Evolutionary conservation across 805 yeast species (phyloP).

Genomic region (Cyberlindnera amylophila): DNA sequence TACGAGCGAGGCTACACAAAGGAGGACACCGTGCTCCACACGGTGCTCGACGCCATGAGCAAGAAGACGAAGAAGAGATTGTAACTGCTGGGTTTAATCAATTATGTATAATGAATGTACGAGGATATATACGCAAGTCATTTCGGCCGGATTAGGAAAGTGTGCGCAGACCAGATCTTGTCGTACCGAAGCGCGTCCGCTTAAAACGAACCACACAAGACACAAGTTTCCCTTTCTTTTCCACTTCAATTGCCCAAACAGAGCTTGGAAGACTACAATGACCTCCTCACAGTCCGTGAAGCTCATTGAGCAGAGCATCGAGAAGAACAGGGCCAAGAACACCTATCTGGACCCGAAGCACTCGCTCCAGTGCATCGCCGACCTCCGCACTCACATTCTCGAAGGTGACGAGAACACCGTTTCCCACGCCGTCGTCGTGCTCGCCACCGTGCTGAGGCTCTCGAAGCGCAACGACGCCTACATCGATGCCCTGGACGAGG

Average conservation of each 20-base stretch:
- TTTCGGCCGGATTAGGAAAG: slow-evolving; percentile 2
- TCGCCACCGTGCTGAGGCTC: slow-evolving; percentile 48
- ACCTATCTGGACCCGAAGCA: slow-evolving; percentile 17
- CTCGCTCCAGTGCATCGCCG: slow-evolving; percentile 20
- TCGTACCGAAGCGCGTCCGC: neutral
- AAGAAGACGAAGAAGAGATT: neutral
- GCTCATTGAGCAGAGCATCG: slow-evolving; percentile 22
- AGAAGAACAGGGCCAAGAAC: slow-evolving; percentile 17
- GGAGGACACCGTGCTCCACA: slow-evolving; percentile 13
- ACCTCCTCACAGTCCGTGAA: slow-evolving; percentile 8
- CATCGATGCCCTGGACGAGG: slow-evolving; percentile 35
- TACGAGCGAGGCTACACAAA: slow-evolving; percentile 21
- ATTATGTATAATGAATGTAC: too few species aligned
- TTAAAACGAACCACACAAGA: neutral
- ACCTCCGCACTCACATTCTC: slow-evolving; percentile 34
- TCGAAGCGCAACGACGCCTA: slow-evolving; percentile 38
- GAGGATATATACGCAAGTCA: slow-evolving; percentile 2
- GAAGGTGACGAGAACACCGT: slow-evolving; percentile 30
- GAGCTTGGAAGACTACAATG: neutral
- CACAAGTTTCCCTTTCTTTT: neutral
- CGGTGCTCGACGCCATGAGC: slow-evolving; percentile 4
- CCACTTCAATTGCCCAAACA: neutral
- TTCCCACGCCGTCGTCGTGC: slow-evolving; percentile 44
- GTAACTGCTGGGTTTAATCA: neutral
- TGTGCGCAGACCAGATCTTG: slow-evolving; percentile 1